Conservation (phyloP, 768 basidiomycete species). For the Psilocybe sp. region DNA sequence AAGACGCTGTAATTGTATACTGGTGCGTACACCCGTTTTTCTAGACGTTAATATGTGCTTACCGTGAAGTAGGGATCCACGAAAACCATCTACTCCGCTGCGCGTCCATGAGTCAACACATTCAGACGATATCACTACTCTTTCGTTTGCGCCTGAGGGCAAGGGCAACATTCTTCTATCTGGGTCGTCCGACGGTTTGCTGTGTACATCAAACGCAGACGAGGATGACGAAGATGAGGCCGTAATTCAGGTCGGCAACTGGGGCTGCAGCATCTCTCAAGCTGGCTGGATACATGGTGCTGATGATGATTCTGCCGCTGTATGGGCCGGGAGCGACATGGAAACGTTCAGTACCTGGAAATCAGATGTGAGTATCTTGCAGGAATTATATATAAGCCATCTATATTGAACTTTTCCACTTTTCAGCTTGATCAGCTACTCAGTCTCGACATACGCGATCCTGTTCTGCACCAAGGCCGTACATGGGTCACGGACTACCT, state of each 20-base stretch:
- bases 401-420: neutral
- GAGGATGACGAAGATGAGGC: slow-evolving; percentile 91
- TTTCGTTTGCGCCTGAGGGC: slow-evolving; percentile 46
- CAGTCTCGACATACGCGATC: slow-evolving; percentile 60
- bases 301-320: slow-evolving; percentile 24
- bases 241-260: slow-evolving; percentile 76
- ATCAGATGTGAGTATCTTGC: slow-evolving; percentile 45
- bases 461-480: slow-evolving; percentile 51
- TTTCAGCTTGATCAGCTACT: slow-evolving; percentile 56
- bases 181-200: slow-evolving; percentile 79
- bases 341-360: slow-evolving; percentile 90
- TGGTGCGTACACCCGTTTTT: slow-evolving; percentile 49
- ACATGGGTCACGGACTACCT: slow-evolving; percentile 83
- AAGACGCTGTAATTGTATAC: slow-evolving; percentile 82
- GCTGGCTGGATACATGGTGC: slow-evolving; percentile 57
- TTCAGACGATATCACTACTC: slow-evolving; percentile 86
- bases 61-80: slow-evolving; percentile 66
- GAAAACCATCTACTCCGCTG: slow-evolving; percentile 67
- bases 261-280: slow-evolving; percentile 79
- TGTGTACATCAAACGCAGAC: slow-evolving; percentile 65
- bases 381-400: neutral
- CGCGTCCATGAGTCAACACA: slow-evolving; percentile 84
- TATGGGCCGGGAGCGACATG: slow-evolving; percentile 95
- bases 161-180: slow-evolving; percentile 59
- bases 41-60: neutral